Percentiles rank a stretch among this genome's conserved stretches.
phyloP scores from a whole-genome alignment of 192 early-diverging fungal species.

The Podila horticola region DNA sequence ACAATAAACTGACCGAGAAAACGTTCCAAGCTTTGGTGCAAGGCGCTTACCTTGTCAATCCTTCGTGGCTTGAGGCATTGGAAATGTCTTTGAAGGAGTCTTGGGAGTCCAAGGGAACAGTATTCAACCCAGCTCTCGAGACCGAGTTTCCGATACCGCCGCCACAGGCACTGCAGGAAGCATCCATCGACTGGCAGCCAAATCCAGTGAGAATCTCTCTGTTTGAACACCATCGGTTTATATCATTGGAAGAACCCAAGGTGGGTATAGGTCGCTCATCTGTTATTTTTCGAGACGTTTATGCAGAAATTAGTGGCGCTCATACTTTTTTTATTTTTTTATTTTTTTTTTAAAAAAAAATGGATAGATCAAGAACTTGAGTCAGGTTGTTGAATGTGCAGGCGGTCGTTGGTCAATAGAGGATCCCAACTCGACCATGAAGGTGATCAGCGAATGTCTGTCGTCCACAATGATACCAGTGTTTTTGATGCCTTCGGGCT shows the following conservation, averaged over 20 bases:
- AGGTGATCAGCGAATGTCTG: constrained; percentile 17
- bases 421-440: neutral
- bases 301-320: neutral
- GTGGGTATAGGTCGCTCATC: neutral
- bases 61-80: constrained; percentile 12
- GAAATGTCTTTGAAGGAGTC: constrained; percentile 8
- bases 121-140: constrained; percentile 7
- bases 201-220: constrained; percentile 12
- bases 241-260: constrained; percentile 17
- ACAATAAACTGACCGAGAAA: constrained; percentile 23
- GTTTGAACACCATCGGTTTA: constrained; percentile 28
- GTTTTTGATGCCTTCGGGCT: constrained; percentile 9
- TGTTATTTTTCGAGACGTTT: too few species aligned
- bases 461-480: constrained; percentile 19
- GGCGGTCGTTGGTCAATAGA: constrained; percentile 21
- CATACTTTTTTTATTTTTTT: neutral
- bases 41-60: constrained; percentile 28
- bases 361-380: constrained; percentile 15
- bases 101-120: constrained; percentile 26
- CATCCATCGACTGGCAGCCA: constrained; percentile 28
- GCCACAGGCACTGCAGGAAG: neutral
- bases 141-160: constrained; percentile 9
- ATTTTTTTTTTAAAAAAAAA: neutral
- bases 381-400: constrained; percentile 30
- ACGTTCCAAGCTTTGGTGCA: constrained; percentile 33